phyloP scores from a whole-genome alignment of 176 grass and related monocot species.

The Puya raimondii region DNA sequence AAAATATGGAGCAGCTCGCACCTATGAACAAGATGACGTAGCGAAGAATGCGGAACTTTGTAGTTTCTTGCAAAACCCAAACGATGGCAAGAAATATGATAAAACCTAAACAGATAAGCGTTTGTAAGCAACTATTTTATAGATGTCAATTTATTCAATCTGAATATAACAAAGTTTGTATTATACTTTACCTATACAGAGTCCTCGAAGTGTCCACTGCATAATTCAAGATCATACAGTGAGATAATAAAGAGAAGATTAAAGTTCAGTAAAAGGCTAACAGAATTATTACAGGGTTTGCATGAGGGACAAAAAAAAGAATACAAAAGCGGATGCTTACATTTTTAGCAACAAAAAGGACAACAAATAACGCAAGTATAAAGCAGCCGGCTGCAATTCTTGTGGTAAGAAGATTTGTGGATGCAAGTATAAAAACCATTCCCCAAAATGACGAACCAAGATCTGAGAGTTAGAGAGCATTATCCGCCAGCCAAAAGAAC shows the following conservation, averaged over 20 bases:
- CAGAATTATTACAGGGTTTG: neutral
- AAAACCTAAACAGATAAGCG: slow-evolving; percentile 52
- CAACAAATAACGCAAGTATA: slow-evolving; percentile 75
- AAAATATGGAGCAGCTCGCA: slow-evolving; percentile 14
- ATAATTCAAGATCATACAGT: slow-evolving; percentile 18
- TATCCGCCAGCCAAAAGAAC: slow-evolving; percentile 5
- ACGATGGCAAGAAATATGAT: slow-evolving; percentile 71
- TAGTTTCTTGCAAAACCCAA: slow-evolving; percentile 87
- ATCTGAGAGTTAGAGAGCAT: slow-evolving; percentile 42
- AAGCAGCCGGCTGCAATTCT: slow-evolving; percentile 88
- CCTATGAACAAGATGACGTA: slow-evolving; percentile 98
- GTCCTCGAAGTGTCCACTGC: slow-evolving; percentile 92
- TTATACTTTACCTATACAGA: slow-evolving; percentile 75
- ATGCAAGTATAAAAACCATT: slow-evolving; percentile 96
- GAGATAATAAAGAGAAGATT: slow-evolving; percentile 14
- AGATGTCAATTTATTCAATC: neutral
- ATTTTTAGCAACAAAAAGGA: slow-evolving; percentile 92
- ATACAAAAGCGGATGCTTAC: slow-evolving; percentile 30
- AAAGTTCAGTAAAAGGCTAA: slow-evolving; percentile 19
- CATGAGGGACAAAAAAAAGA: slow-evolving; percentile 10
- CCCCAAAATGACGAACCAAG: slow-evolving; percentile 99
- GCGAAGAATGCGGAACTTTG: slow-evolving; percentile 53
- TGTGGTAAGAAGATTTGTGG: slow-evolving; percentile 79
- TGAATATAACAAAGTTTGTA: slow-evolving; percentile 4
- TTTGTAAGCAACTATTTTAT: slow-evolving; percentile 12